These are phyloP conservation scores for Pyrenophora teres DNA, from an alignment of 2,329 filamentous ascomycete genomes.

Conservation along the genomic window DNA sequence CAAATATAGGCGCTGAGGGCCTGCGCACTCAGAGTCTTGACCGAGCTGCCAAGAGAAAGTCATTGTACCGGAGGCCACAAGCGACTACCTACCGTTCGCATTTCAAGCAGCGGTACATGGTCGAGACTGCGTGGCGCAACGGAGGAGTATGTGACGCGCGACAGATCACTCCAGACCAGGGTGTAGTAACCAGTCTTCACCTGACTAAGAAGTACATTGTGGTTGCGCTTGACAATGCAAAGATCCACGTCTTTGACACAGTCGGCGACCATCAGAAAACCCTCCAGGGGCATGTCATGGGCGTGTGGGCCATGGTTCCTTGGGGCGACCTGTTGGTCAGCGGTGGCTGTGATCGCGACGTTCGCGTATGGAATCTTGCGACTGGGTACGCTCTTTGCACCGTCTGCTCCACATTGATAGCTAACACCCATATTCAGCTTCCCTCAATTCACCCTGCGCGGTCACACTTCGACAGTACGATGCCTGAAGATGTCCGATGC, in stretches of 20 bases:
- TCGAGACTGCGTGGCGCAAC: slow-evolving; percentile 94
- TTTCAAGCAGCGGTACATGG: slow-evolving; percentile 96
- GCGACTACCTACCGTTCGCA: slow-evolving; percentile 90
- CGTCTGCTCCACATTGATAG: neutral
- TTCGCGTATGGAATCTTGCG: slow-evolving; percentile 93
- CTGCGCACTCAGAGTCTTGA: slow-evolving; percentile 63
- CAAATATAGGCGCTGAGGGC: slow-evolving; percentile 54
- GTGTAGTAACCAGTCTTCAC: slow-evolving; percentile 94
- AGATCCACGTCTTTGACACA: slow-evolving; percentile 97
- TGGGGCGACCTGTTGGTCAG: slow-evolving; percentile 96
- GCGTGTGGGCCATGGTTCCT: slow-evolving; percentile 99
- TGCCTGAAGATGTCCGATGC: slow-evolving; percentile 97
- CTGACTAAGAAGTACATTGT: slow-evolving; percentile 96
- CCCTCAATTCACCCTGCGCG: slow-evolving; percentile 69
- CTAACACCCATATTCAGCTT: slow-evolving; percentile 27
- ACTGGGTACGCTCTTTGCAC: slow-evolving; percentile 69
- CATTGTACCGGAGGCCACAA: slow-evolving; percentile 57
- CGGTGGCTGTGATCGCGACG: slow-evolving; percentile 94
- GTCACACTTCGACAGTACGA: slow-evolving; percentile 94
- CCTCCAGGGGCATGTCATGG: slow-evolving; percentile 95
- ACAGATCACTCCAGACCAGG: slow-evolving; percentile 94
- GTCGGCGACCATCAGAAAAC: slow-evolving; percentile 87
- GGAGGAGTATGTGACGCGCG: slow-evolving; percentile 82
- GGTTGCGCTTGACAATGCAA: slow-evolving; percentile 94
- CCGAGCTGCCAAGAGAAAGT: slow-evolving; percentile 49